phyloP scores from a whole-genome alignment of 495 filamentous ascomycete species.

The Parathielavia appendiculata region DNA sequence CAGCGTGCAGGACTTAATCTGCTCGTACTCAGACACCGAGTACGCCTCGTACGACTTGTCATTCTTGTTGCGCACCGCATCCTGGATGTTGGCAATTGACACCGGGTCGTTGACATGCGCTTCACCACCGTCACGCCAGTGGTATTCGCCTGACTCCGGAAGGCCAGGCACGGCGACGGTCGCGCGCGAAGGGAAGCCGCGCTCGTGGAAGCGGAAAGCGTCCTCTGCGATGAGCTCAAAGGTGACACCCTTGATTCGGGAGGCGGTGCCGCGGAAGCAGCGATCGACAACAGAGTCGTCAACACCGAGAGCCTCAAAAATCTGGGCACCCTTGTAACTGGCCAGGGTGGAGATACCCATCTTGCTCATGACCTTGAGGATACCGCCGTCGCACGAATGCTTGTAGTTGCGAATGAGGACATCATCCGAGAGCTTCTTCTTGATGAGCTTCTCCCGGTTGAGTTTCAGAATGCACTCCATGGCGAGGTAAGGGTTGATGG shows the following conservation, averaged over 20 bases:
- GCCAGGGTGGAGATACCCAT: constrained; percentile 99
- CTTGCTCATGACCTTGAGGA: constrained; percentile 99
- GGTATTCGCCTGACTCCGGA: constrained; percentile 94
- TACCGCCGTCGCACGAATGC: constrained; percentile 94
- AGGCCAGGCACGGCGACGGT: constrained; percentile 79
- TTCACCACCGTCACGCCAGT: constrained; percentile 98
- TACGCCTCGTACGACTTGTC: constrained; percentile 99
- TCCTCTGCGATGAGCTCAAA: constrained; percentile 96
- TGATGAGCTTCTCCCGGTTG: constrained; percentile 89
- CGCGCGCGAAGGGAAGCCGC: constrained; percentile 78
- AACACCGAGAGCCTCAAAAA: constrained; percentile 97
- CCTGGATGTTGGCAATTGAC: constrained; percentile 96
- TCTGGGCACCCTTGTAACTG: constrained; percentile 98
- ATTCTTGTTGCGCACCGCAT: constrained; percentile 97
- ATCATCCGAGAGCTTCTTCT: constrained; percentile 80
- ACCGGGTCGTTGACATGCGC: constrained; percentile 96
- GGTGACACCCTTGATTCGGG: constrained; percentile 91
- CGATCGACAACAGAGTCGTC: constrained; percentile 94
- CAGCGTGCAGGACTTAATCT: constrained; percentile 96
- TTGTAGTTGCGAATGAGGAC: constrained; percentile 94
- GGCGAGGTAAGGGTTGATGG: constrained; percentile 93
- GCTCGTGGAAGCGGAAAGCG: constrained; percentile 95
- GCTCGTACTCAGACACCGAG: constrained; percentile 88
- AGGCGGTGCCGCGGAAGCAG: constrained; percentile 94
- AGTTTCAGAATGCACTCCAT: constrained; percentile 99